These are phyloP conservation scores for Picea engelmannii DNA, from an alignment of 83 land plant genomes.

Conservation along the genomic window DNA sequence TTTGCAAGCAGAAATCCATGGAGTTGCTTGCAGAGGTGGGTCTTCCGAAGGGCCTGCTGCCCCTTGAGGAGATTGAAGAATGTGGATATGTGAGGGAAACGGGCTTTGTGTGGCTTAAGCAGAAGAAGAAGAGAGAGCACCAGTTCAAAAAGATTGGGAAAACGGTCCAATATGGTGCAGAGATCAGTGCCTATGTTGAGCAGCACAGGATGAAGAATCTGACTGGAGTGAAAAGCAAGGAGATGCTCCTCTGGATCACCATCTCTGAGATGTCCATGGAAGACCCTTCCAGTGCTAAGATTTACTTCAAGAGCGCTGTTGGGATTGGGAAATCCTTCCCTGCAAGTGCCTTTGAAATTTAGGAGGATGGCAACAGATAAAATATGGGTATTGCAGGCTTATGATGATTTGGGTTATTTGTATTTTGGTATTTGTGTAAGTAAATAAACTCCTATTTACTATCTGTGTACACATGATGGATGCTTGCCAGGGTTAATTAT, in stretches of 20 bases:
- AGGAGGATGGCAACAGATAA: background rate
- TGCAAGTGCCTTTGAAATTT: constrained; percentile 33
- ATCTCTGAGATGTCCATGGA: constrained; percentile 49
- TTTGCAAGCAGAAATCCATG: constrained; percentile 37
- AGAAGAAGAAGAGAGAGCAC: constrained; percentile 62
- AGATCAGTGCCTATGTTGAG: constrained; percentile 61
- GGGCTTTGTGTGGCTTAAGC: constrained; percentile 75
- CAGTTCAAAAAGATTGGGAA: constrained; percentile 49
- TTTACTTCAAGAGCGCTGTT: constrained; percentile 49
- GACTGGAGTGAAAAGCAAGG: constrained; percentile 77
- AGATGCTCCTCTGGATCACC: constrained; percentile 69
- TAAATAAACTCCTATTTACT: too few species aligned
- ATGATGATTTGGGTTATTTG: too few species aligned
- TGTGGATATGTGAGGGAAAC: constrained; percentile 53
- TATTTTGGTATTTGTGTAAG: too few species aligned
- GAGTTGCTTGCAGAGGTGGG: constrained; percentile 40
- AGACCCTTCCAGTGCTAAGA: constrained; percentile 16
- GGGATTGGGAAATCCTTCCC: constrained; percentile 50
- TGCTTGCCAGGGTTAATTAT: too few species aligned
- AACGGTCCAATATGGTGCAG: constrained; percentile 45
- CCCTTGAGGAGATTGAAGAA: constrained; percentile 61
- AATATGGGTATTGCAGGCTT: too few species aligned
- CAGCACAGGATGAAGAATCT: constrained; percentile 57
- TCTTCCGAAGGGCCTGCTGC: constrained; percentile 71
- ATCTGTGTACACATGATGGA: too few species aligned